These are phyloP conservation scores for Amorphotheca resinae DNA, from an alignment of 495 filamentous ascomycete species.

Conservation along the genomic window DNA sequence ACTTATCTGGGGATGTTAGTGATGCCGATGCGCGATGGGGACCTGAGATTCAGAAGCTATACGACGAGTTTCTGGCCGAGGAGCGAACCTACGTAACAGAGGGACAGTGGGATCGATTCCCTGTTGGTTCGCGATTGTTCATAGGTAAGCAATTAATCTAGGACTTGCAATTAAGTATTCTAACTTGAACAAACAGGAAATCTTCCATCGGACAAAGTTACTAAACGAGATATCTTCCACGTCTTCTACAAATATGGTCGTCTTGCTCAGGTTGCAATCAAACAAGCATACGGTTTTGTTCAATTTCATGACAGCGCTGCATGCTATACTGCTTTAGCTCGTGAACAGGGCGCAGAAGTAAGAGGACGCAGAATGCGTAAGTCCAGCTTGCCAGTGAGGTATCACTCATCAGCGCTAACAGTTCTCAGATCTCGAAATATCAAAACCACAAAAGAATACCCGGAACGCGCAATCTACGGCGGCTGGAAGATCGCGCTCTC, in stretches of 20 bases:
- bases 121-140: slow-evolving; percentile 72
- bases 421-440: slow-evolving; percentile 75
- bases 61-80: slow-evolving; percentile 69
- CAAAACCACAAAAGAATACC: slow-evolving; percentile 73
- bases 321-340: slow-evolving; percentile 58
- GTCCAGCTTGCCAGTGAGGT: slow-evolving; percentile 24
- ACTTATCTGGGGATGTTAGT: slow-evolving; percentile 9
- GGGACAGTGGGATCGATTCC: slow-evolving; percentile 90
- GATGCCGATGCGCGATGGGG: slow-evolving; percentile 32
- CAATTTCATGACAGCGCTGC: slow-evolving; percentile 72
- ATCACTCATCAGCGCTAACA: slow-evolving; percentile 1
- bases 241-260: slow-evolving; percentile 77
- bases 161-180: neutral
- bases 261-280: slow-evolving; percentile 90
- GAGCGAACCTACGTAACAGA: slow-evolving; percentile 74
- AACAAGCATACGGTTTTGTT: slow-evolving; percentile 93
- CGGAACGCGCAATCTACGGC: slow-evolving; percentile 27
- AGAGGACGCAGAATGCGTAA: slow-evolving; percentile 85
- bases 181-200: slow-evolving; percentile 50
- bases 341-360: slow-evolving; percentile 65
- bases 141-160: slow-evolving; percentile 53
- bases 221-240: slow-evolving; percentile 86
- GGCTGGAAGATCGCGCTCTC: slow-evolving; percentile 52
- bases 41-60: slow-evolving; percentile 55
- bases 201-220: slow-evolving; percentile 81